Evolutionary conservation across 75 land plant genomes (phyloP).

Genomic region (Cupressus sempervirens): DNA sequence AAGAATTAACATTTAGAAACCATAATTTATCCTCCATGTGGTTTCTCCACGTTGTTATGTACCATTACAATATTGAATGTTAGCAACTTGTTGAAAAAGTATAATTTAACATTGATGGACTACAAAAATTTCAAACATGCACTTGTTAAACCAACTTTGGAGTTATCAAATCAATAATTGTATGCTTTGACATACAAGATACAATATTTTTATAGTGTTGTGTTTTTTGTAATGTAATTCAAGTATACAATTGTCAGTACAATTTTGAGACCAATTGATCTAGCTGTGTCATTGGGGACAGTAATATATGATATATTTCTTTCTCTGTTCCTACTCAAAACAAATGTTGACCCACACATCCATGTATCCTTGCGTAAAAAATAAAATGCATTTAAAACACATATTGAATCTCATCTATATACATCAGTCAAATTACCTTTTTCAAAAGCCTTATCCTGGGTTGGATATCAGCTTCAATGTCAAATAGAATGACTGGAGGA

Average conservation of each 20-base stretch:
- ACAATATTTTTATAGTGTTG: neutral
- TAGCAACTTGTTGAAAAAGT: neutral
- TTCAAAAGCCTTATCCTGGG: slow-evolving; percentile 46
- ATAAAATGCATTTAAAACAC: neutral
- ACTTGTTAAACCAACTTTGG: neutral
- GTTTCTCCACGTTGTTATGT: neutral
- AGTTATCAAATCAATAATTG: neutral
- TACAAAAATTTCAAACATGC: neutral
- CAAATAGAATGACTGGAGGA: slow-evolving; percentile 65
- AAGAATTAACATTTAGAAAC: neutral
- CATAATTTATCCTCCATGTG: neutral
- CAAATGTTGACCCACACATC: neutral
- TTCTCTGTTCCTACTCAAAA: neutral
- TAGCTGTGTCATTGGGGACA: neutral
- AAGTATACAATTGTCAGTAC: neutral
- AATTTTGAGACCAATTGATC: neutral
- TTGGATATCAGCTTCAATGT: slow-evolving; percentile 52
- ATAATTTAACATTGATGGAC: neutral
- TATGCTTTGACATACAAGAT: neutral
- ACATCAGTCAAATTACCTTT: slow-evolving; percentile 41
- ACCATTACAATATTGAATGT: neutral
- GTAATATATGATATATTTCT: neutral
- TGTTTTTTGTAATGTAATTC: neutral
- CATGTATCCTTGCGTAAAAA: slow-evolving; percentile 3
- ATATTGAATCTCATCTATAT: neutral